phyloP scores from a whole-genome alignment of 2,329 filamentous ascomycete genomes.

The Diplodia intermedia region DNA sequence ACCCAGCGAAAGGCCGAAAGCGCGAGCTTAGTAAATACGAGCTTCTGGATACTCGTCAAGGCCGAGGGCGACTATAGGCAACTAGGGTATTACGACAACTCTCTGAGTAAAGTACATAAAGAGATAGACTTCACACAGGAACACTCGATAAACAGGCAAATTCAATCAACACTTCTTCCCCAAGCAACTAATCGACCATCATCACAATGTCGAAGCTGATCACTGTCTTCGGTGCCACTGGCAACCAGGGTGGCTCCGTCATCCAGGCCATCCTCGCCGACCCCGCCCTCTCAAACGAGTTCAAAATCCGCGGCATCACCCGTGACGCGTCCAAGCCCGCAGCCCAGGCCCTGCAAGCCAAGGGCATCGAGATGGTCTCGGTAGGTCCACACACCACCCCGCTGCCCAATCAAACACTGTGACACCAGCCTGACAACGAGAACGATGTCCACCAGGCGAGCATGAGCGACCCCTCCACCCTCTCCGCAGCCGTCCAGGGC shows the following conservation, averaged over 20 bases:
- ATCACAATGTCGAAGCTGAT: conserved; percentile 52
- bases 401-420: background rate
- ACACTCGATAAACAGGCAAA: background rate
- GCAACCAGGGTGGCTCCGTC: conserved; percentile 65
- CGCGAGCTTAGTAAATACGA: background rate
- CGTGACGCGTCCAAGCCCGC: conserved; percentile 56
- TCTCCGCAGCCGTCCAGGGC: conserved; percentile 38
- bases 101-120: background rate
- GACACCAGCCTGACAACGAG: conserved; percentile 30
- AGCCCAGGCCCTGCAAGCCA: conserved; percentile 53
- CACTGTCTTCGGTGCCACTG: conserved; percentile 66
- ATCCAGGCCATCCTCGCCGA: conserved; percentile 46
- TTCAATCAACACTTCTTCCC: background rate
- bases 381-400: conserved; percentile 49
- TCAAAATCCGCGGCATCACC: conserved; percentile 62
- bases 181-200: background rate
- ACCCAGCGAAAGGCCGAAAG: background rate
- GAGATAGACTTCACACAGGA: background rate
- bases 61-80: background rate
- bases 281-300: conserved; percentile 30
- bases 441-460: conserved; percentile 49
- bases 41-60: background rate
- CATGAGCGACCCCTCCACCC: conserved; percentile 36
- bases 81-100: background rate
- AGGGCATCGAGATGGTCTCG: conserved; percentile 61